Base-by-base conservation (phyloP, 202 grass and related monocot genomes). In the Cymbopogon flexuosus region DNA sequence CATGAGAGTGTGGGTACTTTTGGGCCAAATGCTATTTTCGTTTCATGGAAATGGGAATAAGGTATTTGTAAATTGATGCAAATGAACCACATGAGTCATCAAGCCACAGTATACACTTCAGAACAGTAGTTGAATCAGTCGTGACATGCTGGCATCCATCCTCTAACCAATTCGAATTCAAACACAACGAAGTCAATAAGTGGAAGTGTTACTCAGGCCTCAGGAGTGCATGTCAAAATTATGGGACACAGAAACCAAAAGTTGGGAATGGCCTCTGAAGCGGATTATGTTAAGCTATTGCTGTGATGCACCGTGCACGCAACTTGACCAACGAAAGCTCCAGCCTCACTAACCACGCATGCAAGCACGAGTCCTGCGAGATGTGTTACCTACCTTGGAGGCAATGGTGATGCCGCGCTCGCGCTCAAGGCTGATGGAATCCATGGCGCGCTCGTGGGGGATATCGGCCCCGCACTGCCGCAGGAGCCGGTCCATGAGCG, bases 401-500 rank as follows among this genome's bases (percentile, higher is more conserved):
- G 96, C 84, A 49, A 98, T 98, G 34, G 92, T 93, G 78, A 98
- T 98, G 21, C 96, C 92, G 34, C 92, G 90, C 52, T 93, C 96
- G 34, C 96, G 92, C 86, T 98, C 92, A 76, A 93, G 96, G 59
- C 88, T 93, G 76, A 93, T 95, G 75, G 90, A 95, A 70, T 98
- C 96, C 74, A 98, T 91, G 80, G 92, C 96, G 47, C 90, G 88
- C 77, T 93, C 96, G 75, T 91, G 90, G 62, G 94, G 92, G 72
- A 95, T 87, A 79, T 93, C 96, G 24, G 92, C 90, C 61, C 92
- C 96, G 80, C 96, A 98, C 84, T 95, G 92, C 2, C 92, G 88
- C 12, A 98, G 88, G 31, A 95, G 87, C 73, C 92, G 90, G 79
- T 98, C 96, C 96, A 98, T 98, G 77, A 98, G 96, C 61, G 96